Base-by-base conservation (phyloP, 2,329 filamentous ascomycete species). In the Aspergillus tamarii region DNA sequence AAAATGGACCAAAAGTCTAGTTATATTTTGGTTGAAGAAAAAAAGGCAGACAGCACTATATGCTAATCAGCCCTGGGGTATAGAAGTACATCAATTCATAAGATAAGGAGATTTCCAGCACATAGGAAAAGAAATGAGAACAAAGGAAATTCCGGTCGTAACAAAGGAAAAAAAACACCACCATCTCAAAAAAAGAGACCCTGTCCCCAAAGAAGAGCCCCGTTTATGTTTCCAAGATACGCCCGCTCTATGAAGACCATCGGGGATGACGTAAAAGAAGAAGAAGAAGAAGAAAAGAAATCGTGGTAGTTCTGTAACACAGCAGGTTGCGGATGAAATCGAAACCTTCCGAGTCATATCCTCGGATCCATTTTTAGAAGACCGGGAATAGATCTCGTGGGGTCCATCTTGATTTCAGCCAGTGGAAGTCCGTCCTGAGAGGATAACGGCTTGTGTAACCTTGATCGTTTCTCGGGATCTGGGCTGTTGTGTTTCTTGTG, bases 71-170 rank as follows among this genome's bases (percentile, higher is more conserved):
- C 28, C 26, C 21, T 26, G 48, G 43, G 48, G 48, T 52, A 52
- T 52, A 52, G 19, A 52, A 32, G 21, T 52, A 52, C 48, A 52
- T 52, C 30, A 30, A 52, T 52, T 52, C 48, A 52, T 52, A n/a
- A 52, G 4, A n/a, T n/a, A n/a, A 50, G 26, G 16, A 30, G 26
- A 28, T 19, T 30, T 16, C n/a, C n/a, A 46, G 43, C 21, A 46
- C 43, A 46, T 46, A 23, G 12, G 23, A 28, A 48, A 21, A 32
- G 4, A 11, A 50, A 26, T 14, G 12, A 26, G 23, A 50, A 50
- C 46, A 50, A 28, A 50, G 16, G 14, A 50, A 50, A 50, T 32
- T n/a, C 30, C 26, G 28, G 48, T 28, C 48, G 48, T 34, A 3
- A 52, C 28, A 52, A 32, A 52, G 5, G 30, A 52, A 32, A 52